Base-by-base conservation (phyloP, 768 basidiomycete genomes). In the Trametes cubensis region DNA sequence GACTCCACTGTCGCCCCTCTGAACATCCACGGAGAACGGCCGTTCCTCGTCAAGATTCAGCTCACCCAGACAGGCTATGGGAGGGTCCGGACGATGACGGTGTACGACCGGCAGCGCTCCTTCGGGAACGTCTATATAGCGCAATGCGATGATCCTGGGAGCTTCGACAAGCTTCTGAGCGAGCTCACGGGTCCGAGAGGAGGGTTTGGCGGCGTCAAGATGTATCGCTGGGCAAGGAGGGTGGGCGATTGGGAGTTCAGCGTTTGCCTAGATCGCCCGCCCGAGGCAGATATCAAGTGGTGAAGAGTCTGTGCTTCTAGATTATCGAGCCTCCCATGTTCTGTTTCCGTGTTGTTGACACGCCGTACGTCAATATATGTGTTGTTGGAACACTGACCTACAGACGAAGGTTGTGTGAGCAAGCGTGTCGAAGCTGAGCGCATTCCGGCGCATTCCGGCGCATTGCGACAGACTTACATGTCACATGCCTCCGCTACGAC, bases 31-130 rank as follows among this genome's bases (percentile, higher is more conserved):
- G 71, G 70, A 28, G 71, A 74, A 11, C 74, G 75, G 34, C 65
- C 68, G 0, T 79, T 80, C 69, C 64, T 81, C 25, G 68, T 78
- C 66, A 81, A 80, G 60, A 69, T 80, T 15, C 78, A 80, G 54
- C 53, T 65, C 23, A 59, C 48, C 6, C 7, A 52, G n/a, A 44
- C 23, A 14, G 52, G 44, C 25, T 30, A 30, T 14, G 40, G 42
- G 20, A 47, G 49, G 11, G 39, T 60, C 50, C 34, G 34, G 34
- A 54, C n/a, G 26, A 59, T 75, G 8, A 59, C 79, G 57, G 64
- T 80, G 2, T 79, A 81, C 58, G 81, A 81, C 61, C 69, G 75
- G 18, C 75, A 78, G 63, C 72, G 74, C 45, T 77, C 73, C 39
- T 78, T 80, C 49, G 39, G 49, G 6, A 66, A 76, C 39, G 70